Evolutionary conservation across 2,329 filamentous ascomycete genomes (phyloP).

Genomic region (Venturiaceae sp.): DNA sequence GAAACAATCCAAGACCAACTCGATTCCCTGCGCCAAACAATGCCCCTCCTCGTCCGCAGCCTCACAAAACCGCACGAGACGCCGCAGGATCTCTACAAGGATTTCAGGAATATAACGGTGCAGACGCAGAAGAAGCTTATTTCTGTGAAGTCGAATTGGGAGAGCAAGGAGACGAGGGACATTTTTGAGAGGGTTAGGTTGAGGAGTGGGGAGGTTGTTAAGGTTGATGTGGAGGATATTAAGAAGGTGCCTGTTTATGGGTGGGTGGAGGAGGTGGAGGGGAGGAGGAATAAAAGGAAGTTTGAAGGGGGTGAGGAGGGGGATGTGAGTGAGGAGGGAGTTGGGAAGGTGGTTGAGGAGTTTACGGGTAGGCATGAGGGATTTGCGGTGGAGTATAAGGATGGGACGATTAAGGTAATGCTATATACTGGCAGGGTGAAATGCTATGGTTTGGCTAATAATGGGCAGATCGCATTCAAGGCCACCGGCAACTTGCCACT

Average conservation of each 20-base stretch:
- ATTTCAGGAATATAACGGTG: background rate
- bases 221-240: background rate
- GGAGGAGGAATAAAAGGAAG: background rate
- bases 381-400: background rate
- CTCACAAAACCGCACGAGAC: background rate
- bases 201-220: background rate
- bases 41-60: background rate
- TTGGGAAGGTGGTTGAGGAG: background rate
- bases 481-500: background rate
- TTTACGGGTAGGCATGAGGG: background rate
- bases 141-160: background rate
- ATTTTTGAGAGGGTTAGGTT: background rate
- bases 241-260: constrained; percentile 5
- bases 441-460: too few species aligned
- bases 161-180: background rate
- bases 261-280: constrained; percentile 9
- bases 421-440: background rate
- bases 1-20: constrained; percentile 3
- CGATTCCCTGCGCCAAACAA: constrained; percentile 1
- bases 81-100: background rate
- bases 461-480: background rate
- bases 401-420: background rate
- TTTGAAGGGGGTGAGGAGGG: background rate
- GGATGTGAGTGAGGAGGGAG: background rate
- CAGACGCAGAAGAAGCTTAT: background rate